Evolutionary conservation across 2,329 filamentous ascomycete species (phyloP).

Genomic region (Aspergillus ruber): DNA sequence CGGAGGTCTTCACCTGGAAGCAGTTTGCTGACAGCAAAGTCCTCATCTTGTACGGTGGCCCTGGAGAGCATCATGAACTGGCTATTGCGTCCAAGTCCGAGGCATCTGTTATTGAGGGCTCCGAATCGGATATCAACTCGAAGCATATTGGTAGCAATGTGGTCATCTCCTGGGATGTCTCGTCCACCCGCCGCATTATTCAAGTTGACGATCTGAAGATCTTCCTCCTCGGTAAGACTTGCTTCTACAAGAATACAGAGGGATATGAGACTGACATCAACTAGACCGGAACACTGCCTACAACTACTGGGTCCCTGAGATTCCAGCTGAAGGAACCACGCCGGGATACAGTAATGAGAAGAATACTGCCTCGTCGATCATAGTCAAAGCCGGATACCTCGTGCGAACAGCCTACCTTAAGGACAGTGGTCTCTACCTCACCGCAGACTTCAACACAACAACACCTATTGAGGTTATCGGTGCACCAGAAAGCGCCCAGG

Average conservation of each 20-base stretch:
- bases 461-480: constrained; percentile 63
- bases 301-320: constrained; percentile 40
- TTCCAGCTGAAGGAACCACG: constrained; percentile 20
- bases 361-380: constrained; percentile 28
- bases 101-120: constrained; percentile 29
- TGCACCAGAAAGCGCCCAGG: constrained; percentile 48
- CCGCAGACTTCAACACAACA: constrained; percentile 67
- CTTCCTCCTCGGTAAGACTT: constrained; percentile 46
- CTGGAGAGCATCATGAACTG: constrained; percentile 36
- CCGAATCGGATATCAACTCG: constrained; percentile 19
- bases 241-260: background rate
- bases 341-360: constrained; percentile 26
- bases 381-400: constrained; percentile 40
- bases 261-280: constrained; percentile 7
- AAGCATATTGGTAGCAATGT: constrained; percentile 22
- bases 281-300: constrained; percentile 48
- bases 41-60: constrained; percentile 36
- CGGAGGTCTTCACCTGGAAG: constrained; percentile 48
- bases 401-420: constrained; percentile 46
- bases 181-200: constrained; percentile 39
- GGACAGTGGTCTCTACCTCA: constrained; percentile 54
- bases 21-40: constrained; percentile 51
- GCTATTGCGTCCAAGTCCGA: constrained; percentile 26
- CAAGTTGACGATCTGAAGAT: constrained; percentile 43
- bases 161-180: constrained; percentile 50